A percentile compares a stretch with the other conserved stretches of the same genome.
These are phyloP conservation scores for Flaveria brownii DNA, from an alignment of 129 eudicot species.

Conservation along the genomic window DNA sequence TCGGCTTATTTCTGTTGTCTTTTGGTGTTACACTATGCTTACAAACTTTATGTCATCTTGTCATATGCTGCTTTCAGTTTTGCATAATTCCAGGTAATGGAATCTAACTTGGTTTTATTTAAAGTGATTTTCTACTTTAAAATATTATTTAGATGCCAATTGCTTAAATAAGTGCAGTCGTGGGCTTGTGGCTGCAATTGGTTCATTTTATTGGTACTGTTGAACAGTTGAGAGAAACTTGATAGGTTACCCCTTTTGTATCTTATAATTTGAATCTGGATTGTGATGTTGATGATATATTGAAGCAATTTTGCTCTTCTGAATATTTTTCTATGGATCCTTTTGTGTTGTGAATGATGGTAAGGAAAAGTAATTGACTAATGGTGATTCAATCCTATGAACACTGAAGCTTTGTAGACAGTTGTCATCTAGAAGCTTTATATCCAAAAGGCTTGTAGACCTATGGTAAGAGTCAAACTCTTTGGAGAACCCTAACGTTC, in stretches of 20 bases:
- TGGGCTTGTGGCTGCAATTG: constrained; percentile 8
- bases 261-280: not conserved
- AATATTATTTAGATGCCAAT: not conserved
- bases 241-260: not conserved
- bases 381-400: not conserved
- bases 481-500: too few species aligned
- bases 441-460: too few species aligned
- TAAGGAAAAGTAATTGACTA: not conserved
- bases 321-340: not conserved
- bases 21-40: constrained; percentile 2
- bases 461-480: too few species aligned
- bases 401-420: not conserved
- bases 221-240: constrained; percentile 6
- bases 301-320: not conserved
- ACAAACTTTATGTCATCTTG: not conserved
- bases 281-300: not conserved
- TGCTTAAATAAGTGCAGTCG: constrained; percentile 26
- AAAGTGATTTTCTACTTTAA: not conserved
- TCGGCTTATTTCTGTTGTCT: not conserved
- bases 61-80: constrained; percentile 21
- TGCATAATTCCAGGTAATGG: constrained; percentile 43
- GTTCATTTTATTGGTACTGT: not conserved
- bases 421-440: too few species aligned
- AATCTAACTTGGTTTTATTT: constrained; percentile 17
- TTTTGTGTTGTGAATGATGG: not conserved